These are phyloP conservation scores for Vigna nakashimae DNA, from an alignment of 306 rosid genomes.

Conservation along the genomic window DNA sequence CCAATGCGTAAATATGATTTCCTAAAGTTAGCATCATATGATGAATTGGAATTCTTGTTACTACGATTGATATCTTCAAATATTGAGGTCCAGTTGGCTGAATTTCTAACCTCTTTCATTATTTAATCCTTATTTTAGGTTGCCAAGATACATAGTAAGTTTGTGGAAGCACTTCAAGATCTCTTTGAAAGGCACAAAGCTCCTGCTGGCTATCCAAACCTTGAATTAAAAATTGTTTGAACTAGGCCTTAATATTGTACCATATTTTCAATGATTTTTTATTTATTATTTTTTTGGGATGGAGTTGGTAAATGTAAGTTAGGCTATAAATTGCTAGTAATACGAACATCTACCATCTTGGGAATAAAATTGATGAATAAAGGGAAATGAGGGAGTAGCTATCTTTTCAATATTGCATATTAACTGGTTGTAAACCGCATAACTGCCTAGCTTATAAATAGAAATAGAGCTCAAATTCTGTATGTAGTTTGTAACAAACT, in stretches of 20 bases:
- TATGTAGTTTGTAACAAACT: too few species aligned
- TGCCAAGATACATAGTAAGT: slow-evolving; percentile 63
- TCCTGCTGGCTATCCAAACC: slow-evolving; percentile 70
- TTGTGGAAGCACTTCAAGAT: slow-evolving; percentile 73
- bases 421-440: too few species aligned
- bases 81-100: slow-evolving; percentile 8
- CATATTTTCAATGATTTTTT: slow-evolving; percentile 23
- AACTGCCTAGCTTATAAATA: too few species aligned
- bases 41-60: slow-evolving; percentile 9
- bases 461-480: too few species aligned
- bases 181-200: slow-evolving; percentile 86
- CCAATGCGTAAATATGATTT: neutral
- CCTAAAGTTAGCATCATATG: too few species aligned
- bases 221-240: slow-evolving; percentile 75
- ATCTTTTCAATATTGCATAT: neutral
- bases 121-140: slow-evolving; percentile 54
- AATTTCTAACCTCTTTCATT: slow-evolving; percentile 8
- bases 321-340: neutral
- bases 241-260: slow-evolving; percentile 1
- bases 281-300: neutral
- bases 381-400: slow-evolving; percentile 16
- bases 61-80: neutral
- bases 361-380: slow-evolving; percentile 7
- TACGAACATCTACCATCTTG: slow-evolving; percentile 15
- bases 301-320: slow-evolving; percentile 27